Conservation (phyloP, 1,284 basidiomycete species). For the Rhodotorula sp. region DNA sequence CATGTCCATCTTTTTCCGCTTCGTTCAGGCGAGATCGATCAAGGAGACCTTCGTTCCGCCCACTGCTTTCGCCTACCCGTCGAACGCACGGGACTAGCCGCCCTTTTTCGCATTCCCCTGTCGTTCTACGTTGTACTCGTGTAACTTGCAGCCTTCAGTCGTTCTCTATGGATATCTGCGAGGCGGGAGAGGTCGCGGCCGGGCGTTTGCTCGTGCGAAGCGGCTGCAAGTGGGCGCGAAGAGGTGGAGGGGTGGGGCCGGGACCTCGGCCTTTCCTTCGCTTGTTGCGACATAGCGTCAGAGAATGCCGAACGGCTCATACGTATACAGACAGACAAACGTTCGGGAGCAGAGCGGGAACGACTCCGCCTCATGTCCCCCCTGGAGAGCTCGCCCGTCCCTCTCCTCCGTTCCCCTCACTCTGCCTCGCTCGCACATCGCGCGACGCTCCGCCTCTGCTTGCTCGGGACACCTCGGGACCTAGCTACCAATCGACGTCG, state of each 20-base stretch:
- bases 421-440: neutral
- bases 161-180: too few relatives aligned
- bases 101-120: neutral
- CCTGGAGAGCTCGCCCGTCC: neutral
- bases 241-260: too few relatives aligned
- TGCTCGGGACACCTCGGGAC: too few relatives aligned
- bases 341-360: too few relatives aligned
- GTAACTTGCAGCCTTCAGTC: neutral
- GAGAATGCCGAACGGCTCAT: too few relatives aligned
- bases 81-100: constrained; percentile 1
- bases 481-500: neutral
- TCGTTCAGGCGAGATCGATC: constrained; percentile 84
- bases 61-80: constrained; percentile 18
- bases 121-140: neutral
- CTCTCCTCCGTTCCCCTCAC: neutral
- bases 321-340: too few relatives aligned
- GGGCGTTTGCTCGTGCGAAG: too few relatives aligned
- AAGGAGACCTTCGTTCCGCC: constrained; percentile 70
- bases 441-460: neutral
- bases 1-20: constrained; percentile 43
- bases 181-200: too few relatives aligned
- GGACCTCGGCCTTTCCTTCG: too few relatives aligned
- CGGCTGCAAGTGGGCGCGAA: too few relatives aligned
- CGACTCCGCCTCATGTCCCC: neutral
- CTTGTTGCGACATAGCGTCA: too few relatives aligned